Conservation (phyloP, 2,329 filamentous ascomycete genomes). For the Lachnellula occidentalis region DNA sequence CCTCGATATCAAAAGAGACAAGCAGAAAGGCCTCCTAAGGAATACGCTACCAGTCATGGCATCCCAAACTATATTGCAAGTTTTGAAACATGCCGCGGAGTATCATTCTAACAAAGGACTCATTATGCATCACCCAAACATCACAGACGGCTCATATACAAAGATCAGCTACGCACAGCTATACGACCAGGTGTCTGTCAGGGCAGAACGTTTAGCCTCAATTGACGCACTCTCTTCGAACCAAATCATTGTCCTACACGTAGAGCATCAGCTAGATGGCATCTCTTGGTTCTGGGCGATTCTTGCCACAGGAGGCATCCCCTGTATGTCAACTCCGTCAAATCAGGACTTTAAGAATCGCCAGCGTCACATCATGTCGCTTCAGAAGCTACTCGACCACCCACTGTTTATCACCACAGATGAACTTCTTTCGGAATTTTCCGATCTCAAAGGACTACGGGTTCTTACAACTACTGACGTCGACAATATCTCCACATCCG, state of each 20-base stretch:
- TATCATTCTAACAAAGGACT: too few species aligned
- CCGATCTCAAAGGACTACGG: slow-evolving; percentile 4
- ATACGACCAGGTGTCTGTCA: too few species aligned
- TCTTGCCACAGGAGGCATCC: slow-evolving; percentile 33
- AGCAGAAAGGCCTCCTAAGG: too few species aligned
- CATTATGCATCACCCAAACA: too few species aligned
- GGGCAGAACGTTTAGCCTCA: too few species aligned
- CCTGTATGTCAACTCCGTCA: slow-evolving; percentile 35
- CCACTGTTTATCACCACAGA: slow-evolving; percentile 26
- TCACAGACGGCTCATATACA: too few species aligned
- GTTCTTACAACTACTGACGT: background rate
- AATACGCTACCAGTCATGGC: too few species aligned
- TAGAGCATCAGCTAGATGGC: slow-evolving; percentile 33
- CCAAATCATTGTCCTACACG: slow-evolving; percentile 28
- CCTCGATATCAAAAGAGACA: too few species aligned
- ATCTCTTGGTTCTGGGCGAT: slow-evolving; percentile 39
- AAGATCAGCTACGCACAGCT: too few species aligned
- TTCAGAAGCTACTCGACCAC: slow-evolving; percentile 21
- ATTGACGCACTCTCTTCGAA: background rate
- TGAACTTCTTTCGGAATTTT: slow-evolving; percentile 15
- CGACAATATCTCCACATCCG: background rate
- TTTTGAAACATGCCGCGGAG: too few species aligned
- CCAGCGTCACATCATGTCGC: slow-evolving; percentile 28
- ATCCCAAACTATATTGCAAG: too few species aligned
- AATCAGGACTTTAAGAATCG: slow-evolving; percentile 26